Evolutionary conservation across 306 rosid genomes (phyloP), one percentile per base, ranked within the genome.

Genomic region (Macrotyloma uniflorum): DNA sequence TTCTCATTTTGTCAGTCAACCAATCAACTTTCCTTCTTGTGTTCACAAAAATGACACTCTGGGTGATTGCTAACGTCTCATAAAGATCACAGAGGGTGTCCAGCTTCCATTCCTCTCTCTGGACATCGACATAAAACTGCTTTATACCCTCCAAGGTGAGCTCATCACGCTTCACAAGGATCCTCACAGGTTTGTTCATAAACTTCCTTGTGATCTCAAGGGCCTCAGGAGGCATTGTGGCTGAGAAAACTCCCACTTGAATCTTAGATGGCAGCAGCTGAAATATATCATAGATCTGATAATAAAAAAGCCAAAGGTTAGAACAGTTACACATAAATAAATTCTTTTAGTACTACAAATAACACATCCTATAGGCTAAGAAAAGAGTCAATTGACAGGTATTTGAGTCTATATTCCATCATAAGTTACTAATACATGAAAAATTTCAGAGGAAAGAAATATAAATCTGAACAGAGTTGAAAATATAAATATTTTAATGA

Each of bases 151-250:
- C 94, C 68, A 91, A 88, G 59, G 97, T 91, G 49, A 91, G 94
- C 80, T 91, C 97, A 73, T 91, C 97, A 45, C 94, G 97, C 89
- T 91, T 91, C 79, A 91, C 97, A 63, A 91, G 97, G 61, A 91
- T 89, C 88, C 97, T 89, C 80, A 91, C 94, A 75, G 97, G 97
- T 70, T 91, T 91, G 83, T 85, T 89, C 97, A 91, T 91, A 38
- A 91, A 91, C 82, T 91, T 91, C 74, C 94, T 85, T 12, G 97
- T 91, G 82, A 91, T 91, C 84, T 91, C 97, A 40, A 91, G 91
- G 68, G 97, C 97, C 87, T 91, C 97, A 19, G 97, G 94, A 8
- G 97, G 94, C 97, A 91, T 89, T 36, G 97, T 91, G 20, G 97
- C 97, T 58, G 97, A 91, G 77, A 91, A 91, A 43, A 91, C 97